Evolutionary conservation across 1,284 basidiomycete genomes (phyloP), one percentile per base, ranked within the genome.

Genomic region (Rhodotorula sp.): DNA sequence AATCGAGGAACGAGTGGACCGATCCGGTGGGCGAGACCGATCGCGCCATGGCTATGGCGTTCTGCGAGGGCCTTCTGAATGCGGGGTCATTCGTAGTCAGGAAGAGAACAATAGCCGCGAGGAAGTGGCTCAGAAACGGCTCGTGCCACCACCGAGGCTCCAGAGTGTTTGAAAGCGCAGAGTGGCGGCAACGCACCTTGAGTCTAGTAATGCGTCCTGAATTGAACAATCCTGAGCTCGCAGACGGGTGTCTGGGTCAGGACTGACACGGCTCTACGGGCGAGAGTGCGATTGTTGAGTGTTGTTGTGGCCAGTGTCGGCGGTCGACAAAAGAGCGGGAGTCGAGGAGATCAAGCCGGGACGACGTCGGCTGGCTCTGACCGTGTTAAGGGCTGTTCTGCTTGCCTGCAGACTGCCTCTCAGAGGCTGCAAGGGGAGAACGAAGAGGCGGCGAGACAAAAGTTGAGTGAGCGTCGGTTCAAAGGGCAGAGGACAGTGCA

Each of bases 1-100:
- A 64, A n/a, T 62, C 56, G 64, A 75, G 73, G 64, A 75, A 75
- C 24, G 73, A 75, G 53, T 71, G 70, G 20, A 57, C 44, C 20
- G 73, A 74, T 24, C 46, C 30, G 22, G 68, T 66, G 6, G 73
- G 71, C 3, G 73, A 72, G n/a, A 61, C 26, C 30, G 67, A 24
- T 2, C 57, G 62, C 18, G 67, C 64, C 57, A 66, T 60, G 33
- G 10, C 37, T 42, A 4, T 44, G 30, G 20, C 53, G 51, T 15
- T n/a, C 37, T 42, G 45, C 30, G 29, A 10, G 1, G 55, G 37
- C 18, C 24, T 48, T 8, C 56, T 66, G n/a, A 22, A 37, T 4
- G 55, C 33, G 33, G 22, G 14, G 2, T 10, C 22, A 6, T 14
- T 26, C 17, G 14, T 12, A 42, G 60, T 55, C 22, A 61, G 49